Percentiles rank a stretch among this genome's conserved stretches.
These are phyloP conservation scores for Moelleriella libera DNA, from an alignment of 2,329 filamentous ascomycete species.

Conservation along the genomic window DNA sequence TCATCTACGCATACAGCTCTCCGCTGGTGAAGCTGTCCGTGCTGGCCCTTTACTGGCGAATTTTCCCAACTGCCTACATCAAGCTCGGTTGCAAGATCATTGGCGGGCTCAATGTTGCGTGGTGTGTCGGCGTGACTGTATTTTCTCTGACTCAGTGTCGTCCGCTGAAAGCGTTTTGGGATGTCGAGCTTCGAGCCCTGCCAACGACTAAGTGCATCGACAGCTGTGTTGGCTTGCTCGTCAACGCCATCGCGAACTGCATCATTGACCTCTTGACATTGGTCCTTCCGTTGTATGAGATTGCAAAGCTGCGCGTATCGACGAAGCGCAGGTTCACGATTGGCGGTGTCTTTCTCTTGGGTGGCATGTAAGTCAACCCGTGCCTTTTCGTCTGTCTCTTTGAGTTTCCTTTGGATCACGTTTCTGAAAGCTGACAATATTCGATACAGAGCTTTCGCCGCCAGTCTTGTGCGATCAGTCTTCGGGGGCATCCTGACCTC, in stretches of 20 bases:
- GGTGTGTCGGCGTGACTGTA: background rate
- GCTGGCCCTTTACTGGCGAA: background rate
- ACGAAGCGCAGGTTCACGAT: background rate
- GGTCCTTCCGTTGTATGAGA: background rate
- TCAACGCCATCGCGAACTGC: background rate
- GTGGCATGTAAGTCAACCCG: background rate
- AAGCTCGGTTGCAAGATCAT: background rate
- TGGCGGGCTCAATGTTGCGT: background rate
- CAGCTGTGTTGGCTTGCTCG: background rate
- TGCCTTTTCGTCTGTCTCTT: background rate
- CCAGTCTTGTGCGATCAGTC: background rate
- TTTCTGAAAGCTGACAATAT: background rate
- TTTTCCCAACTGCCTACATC: background rate
- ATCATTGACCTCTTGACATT: background rate
- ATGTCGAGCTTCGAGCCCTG: background rate
- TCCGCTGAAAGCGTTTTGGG: background rate
- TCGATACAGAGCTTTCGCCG: background rate
- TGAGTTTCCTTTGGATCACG: background rate
- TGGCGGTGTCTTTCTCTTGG: background rate
- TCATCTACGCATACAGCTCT: background rate
- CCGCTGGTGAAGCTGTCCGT: background rate
- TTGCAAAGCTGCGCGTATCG: background rate
- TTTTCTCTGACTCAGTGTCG: background rate
- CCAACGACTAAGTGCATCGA: background rate
- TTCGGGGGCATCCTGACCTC: background rate